Base-by-base conservation (phyloP, 1,284 basidiomycete species). In the Mycosarcoma mackinlayi region DNA sequence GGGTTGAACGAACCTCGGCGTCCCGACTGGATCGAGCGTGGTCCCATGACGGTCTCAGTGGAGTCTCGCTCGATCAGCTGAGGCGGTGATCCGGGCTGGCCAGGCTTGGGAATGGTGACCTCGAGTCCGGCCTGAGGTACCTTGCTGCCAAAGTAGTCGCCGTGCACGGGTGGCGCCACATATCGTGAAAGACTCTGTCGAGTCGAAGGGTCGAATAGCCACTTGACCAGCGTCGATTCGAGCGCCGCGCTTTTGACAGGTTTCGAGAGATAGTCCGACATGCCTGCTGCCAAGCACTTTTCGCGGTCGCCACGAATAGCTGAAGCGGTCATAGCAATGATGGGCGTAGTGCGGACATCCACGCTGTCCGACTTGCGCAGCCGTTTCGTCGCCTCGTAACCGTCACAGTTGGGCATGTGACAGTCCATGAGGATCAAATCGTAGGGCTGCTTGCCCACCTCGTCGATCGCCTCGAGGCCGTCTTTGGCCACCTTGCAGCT, bases 251-350 rank as follows among this genome's bases (percentile, higher is more conserved):
- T 68, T 64, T 79, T 80, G 51, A 81, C 76, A 14, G 79, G 79
- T 49, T 81, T 81, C 16, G 71, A 70, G 21, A 81, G 64, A 35
- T 78, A 81, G 45, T 81, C 79, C 11, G 68, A 71, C 78, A 81
- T 80, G 33, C 78, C 75, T 0, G 75, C 73, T 6, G 68, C 67
- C 10, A 78, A 56, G 30, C 78, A 80, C 47, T 76, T 72, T 47
- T 81, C 78, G 31, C 77, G 75, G 46, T 81, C 79, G 31, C 77
- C 77, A 11, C 70, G 68, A 38, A 80, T 76, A 2, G 78, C 78
- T 25, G 73, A 76, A 3, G 79, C 79, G 6, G 76, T 79, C 62
- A 80, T 66, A 28, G 78, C 78, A 49, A 79, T 75, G 56, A 79
- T 76, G 21, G 78, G 78, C 14, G 78, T 54, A 9, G 66, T 75